A percentile compares a stretch with the other conserved stretches of the same genome.
phyloP scores from a whole-genome alignment of 805 yeast species.

The Komagataella pseudopastoris region DNA sequence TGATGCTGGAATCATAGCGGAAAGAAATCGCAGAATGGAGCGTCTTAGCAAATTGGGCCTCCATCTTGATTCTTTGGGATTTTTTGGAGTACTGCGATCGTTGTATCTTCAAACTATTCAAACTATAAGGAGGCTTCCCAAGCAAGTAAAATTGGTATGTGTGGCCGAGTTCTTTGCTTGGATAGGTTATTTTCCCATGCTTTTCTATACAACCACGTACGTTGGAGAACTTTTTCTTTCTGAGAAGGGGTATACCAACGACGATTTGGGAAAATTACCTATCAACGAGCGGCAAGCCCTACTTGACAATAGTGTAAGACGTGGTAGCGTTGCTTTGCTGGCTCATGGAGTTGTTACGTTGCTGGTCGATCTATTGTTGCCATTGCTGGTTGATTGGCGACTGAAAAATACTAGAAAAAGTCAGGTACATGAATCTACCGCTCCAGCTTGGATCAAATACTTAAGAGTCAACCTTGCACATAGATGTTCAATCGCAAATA shows the following conservation, averaged over 20 bases:
- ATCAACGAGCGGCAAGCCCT: slow-evolving; percentile 19
- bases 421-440: slow-evolving; percentile 2
- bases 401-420: slow-evolving; percentile 4
- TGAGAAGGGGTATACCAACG: slow-evolving; percentile 18
- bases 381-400: slow-evolving; percentile 18
- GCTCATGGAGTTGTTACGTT: slow-evolving; percentile 35
- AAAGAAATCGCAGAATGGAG: slow-evolving; percentile 19
- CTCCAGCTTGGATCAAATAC: slow-evolving; percentile 4
- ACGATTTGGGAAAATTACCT: slow-evolving; percentile 24
- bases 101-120: slow-evolving; percentile 20
- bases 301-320: slow-evolving; percentile 32
- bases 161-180: slow-evolving; percentile 50
- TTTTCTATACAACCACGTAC: slow-evolving; percentile 52
- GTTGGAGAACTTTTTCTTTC: slow-evolving; percentile 43
- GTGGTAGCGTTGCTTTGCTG: slow-evolving; percentile 38
- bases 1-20: slow-evolving; percentile 23
- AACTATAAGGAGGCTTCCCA: slow-evolving; percentile 27
- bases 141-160: slow-evolving; percentile 37
- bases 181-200: slow-evolving; percentile 56
- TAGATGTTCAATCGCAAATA: slow-evolving; percentile 17
- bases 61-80: slow-evolving; percentile 11
- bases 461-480: slow-evolving; percentile 3
- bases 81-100: slow-evolving; percentile 10
- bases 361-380: slow-evolving; percentile 27
- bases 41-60: slow-evolving; percentile 22